These are phyloP conservation scores for Carex pumila DNA, from an alignment of 176 grass and related monocot species.

Conservation along the genomic window DNA sequence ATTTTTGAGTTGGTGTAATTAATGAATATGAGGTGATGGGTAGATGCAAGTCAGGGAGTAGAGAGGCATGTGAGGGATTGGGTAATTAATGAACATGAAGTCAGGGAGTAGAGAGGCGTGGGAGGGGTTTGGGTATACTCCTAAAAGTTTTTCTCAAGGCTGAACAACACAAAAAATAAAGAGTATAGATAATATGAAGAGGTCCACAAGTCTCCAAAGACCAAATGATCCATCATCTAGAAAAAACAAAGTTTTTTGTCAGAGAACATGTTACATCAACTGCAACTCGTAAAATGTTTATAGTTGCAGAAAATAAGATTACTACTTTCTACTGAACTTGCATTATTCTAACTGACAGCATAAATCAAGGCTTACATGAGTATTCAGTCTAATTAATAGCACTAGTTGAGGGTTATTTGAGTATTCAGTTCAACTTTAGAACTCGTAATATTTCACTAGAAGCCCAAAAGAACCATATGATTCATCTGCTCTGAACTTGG, in stretches of 20 bases:
- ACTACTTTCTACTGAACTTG: too few relatives aligned
- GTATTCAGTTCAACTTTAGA: not conserved
- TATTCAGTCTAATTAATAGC: too few relatives aligned
- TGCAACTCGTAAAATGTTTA: not conserved
- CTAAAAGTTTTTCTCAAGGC: not conserved
- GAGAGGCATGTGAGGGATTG: too few relatives aligned
- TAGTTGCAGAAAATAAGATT: not conserved
- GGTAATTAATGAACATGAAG: too few relatives aligned
- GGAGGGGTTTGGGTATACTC: too few relatives aligned
- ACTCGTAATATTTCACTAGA: not conserved
- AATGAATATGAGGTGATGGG: too few relatives aligned
- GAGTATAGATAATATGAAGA: not conserved
- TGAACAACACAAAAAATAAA: not conserved
- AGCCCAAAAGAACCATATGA: not conserved
- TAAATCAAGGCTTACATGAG: not conserved
- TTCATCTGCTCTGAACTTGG: not conserved
- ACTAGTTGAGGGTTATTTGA: not conserved
- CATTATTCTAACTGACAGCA: not conserved
- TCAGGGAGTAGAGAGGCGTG: too few relatives aligned
- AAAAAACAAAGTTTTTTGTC: not conserved
- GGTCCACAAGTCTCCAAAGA: not conserved
- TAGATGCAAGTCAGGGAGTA: too few relatives aligned
- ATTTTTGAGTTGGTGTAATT: too few relatives aligned
- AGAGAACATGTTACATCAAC: not conserved
- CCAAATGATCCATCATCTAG: not conserved